Base-by-base conservation (phyloP, 805 yeast species). In the Candida boidinii region DNA sequence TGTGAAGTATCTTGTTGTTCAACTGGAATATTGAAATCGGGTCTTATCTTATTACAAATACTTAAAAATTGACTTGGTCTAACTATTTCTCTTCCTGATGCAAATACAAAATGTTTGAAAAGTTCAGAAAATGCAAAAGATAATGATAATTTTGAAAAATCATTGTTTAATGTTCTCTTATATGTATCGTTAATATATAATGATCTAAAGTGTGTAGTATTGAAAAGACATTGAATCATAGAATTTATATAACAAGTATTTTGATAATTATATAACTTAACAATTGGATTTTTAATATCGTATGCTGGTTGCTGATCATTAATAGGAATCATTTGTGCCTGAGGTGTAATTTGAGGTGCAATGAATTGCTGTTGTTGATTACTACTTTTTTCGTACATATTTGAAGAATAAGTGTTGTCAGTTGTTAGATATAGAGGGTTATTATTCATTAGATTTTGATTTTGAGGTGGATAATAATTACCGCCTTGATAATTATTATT, bases 1-100 rank as follows among this genome's bases (percentile, higher is more conserved):
- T 83, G 92, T 34, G 82, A 86, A 2, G 88, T 78, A 51, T 83
- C 94, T 48, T 83, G 92, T 46, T 83, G 94, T 45, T 79, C 85
- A 42, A 68, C 54, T 0, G 90, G 90, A 10, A 82, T 79, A 41
- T 63, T 60, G 34, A 80, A 66, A 44, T 78, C 84, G 0, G 87
- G 87, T 41, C 79, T 73, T 16, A 79, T 47, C 2, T 62, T 53
- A 29, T 76, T 65, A 26, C 81, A 60, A 2, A 51, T 33, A 13
- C 45, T 41, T 17, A 57, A 41, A 45, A 82, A 80, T 27, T 73
- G 70, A 7, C 72, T 66, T 4, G 90, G 87, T 2, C 78, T 75
- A 22, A 81, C 73, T 1, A 78, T 65, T 27, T 70, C 66, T 3
- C 77, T 74, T 12, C 81, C 82, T 44, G 72, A 70, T 35, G 62